Evolutionary conservation across 352 stramenopile species (phyloP), one percentile per base, ranked within the genome.

Genomic region (Phytophthora ramorum): DNA sequence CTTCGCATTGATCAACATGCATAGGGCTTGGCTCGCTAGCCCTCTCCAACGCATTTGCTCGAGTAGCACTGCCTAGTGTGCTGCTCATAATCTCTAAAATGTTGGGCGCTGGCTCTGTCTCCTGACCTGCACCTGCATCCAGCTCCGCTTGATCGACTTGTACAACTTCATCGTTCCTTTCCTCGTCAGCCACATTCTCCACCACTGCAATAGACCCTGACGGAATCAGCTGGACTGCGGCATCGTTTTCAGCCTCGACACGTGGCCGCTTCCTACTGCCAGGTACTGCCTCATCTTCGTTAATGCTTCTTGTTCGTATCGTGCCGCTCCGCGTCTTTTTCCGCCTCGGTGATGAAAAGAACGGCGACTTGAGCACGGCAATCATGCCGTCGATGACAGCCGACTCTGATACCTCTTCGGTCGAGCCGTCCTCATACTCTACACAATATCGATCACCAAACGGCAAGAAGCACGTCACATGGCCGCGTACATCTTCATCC

Each of bases 321-420:
- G 40, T 54, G 14, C 45, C 51, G 14, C 35, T 71, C 16, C 14
- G 26, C 8, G 34, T 50, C 28, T 67, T 69, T 43, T 48, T 58
- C 12, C 46, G 46, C 49, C 26, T 58, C 37, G 63, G 56, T 7
- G 66, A 74, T 20, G 46, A 74, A 10, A 71, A 76, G 48, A 70
- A 74, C 26, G 73, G 59, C 10, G 68, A 73, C 66, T 62, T 79
- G 44, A 79, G 66, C 62, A 81, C 41, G 14, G 47, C 58, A 57
- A 93, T 78, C 69, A 93, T 83, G 8, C 68, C 73, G 53, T 91
- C 71, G 65, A 93, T 83, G 9, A 93, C 58, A 53, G 80, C 72
- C 45, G 73, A 58, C 43, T 93, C 83, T 2, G 50, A 81, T 38
- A 91, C 24, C n/a, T 91, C 73, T 16, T 75, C 69, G 0, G 10